These are phyloP conservation scores for Penicillium diatomitis DNA, from an alignment of 495 filamentous ascomycete species.

Conservation along the genomic window DNA sequence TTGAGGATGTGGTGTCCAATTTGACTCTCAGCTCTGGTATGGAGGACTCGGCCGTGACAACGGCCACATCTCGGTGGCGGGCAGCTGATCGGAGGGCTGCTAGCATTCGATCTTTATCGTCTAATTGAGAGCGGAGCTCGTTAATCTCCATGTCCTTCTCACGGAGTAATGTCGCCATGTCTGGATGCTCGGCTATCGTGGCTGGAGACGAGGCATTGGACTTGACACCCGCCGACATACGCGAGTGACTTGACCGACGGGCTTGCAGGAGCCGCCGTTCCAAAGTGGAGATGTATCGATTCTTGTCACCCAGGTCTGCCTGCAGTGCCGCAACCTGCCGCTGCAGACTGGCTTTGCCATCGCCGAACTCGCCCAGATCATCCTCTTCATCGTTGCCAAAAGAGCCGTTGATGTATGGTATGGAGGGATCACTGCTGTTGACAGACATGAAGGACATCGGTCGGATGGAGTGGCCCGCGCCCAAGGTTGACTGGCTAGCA, in stretches of 20 bases:
- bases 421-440: conserved; percentile 33
- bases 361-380: conserved; percentile 72
- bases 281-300: conserved; percentile 87
- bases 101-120: conserved; percentile 95
- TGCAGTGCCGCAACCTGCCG: conserved; percentile 82
- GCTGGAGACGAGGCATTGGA: conserved; percentile 36
- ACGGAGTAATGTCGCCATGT: conserved; percentile 56
- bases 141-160: conserved; percentile 94
- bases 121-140: conserved; percentile 77
- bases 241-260: conserved; percentile 77
- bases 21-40: conserved; percentile 26
- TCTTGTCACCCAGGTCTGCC: conserved; percentile 89
- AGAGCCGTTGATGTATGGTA: conserved; percentile 25
- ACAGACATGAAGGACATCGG: conserved; percentile 57
- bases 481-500: conserved; percentile 56
- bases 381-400: conserved; percentile 55
- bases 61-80: conserved; percentile 80
- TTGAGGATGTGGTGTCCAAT: conserved; percentile 23
- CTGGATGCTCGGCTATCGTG: conserved; percentile 55
- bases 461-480: conserved; percentile 47
- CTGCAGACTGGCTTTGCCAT: conserved; percentile 72
- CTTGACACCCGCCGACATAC: conserved; percentile 64
- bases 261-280: conserved; percentile 91
- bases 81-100: conserved; percentile 78
- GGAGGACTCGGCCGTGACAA: conserved; percentile 37